A percentile compares a stretch with the other conserved stretches of the same genome.
These are phyloP conservation scores for Thalia dealbata DNA, from an alignment of 176 grass and related monocot genomes.

Conservation along the genomic window DNA sequence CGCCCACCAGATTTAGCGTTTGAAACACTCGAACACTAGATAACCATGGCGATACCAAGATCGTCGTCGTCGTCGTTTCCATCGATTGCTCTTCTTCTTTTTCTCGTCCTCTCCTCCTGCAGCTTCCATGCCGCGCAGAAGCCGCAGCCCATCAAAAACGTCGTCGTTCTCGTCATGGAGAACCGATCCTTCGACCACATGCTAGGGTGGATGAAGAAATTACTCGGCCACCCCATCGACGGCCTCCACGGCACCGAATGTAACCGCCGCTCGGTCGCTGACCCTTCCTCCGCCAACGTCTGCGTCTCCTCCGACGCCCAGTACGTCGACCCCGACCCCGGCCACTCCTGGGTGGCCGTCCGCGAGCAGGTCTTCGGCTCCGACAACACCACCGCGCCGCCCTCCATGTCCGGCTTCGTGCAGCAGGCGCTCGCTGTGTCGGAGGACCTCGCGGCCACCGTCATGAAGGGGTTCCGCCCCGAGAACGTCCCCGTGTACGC, in stretches of 20 bases:
- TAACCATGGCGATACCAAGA: too few species aligned
- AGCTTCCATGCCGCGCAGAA: conserved; percentile 1
- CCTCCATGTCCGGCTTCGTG: conserved; percentile 17
- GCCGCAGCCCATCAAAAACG: neutral
- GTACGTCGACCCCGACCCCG: conserved; percentile 12
- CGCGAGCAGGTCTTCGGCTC: conserved; percentile 4
- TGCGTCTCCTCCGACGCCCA: conserved; percentile 8
- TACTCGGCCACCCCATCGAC: neutral
- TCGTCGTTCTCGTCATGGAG: conserved; percentile 12
- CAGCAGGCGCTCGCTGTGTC: conserved; percentile 4
- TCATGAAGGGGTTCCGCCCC: conserved; percentile 10
- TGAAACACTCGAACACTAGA: too few species aligned
- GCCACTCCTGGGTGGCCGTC: conserved; percentile 4
- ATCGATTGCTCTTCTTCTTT: neutral
- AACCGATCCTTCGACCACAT: conserved; percentile 21
- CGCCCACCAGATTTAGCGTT: too few species aligned
- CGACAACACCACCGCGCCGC: neutral
- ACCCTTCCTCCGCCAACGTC: neutral
- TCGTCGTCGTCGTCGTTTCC: too few species aligned
- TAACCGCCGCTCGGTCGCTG: neutral
- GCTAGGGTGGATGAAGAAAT: conserved; percentile 11
- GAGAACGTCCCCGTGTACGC: conserved; percentile 1
- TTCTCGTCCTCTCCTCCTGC: neutral
- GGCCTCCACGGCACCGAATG: conserved; percentile 8
- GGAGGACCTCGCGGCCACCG: neutral